Evolutionary conservation across 2,329 filamentous ascomycete species (phyloP), one percentile per base, ranked within the genome.

Genomic region (Karstenula rhodostoma): DNA sequence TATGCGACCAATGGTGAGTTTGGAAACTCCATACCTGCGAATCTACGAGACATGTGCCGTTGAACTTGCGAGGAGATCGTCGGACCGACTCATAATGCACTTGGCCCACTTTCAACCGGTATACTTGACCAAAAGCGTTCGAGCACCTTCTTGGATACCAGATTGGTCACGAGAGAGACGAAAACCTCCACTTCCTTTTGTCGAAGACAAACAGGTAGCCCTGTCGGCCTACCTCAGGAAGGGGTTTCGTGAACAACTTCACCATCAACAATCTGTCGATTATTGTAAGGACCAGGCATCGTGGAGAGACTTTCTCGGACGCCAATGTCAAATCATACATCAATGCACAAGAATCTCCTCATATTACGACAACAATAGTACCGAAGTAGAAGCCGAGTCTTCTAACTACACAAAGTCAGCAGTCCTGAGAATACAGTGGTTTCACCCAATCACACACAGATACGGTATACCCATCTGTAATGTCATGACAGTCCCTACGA

Each of bases 61-160:
- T 25, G n/a, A 53, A 40, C 33, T 42, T 25, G 33, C n/a, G 35
- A 53, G 35, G 8, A 53, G 35, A 5, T 12, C 35, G 5, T 25
- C 22, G n/a, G 12, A 4, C 17, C 19, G 42, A 15, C 50, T 53
- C 22, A 43, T 53, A 4, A 3, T n/a, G 4, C 50, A 53, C 12
- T 29, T 53, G 15, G 12, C n/a, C 5, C 22, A n/a, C 22, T 53
- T 53, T 22, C n/a, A 22, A 9, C 17, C 35, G 13, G 10, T 53
- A 8, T 7, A 27, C 15, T 1, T 17, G 15, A 25, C 33, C 15
- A 15, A 32, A 27, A 13, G 35, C 15, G 27, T 32, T 8, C 10
- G 13, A 22, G 15, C n/a, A 12, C 23, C 53, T 29, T 56, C 44
- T n/a, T 56, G 42, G 44, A 48, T 40, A 9, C 53, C 50, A 19